Percentiles rank a stretch among this genome's conserved stretches.
phyloP scores from a whole-genome alignment of 108 stramenopile species.

The Ochromonas danica region DNA sequence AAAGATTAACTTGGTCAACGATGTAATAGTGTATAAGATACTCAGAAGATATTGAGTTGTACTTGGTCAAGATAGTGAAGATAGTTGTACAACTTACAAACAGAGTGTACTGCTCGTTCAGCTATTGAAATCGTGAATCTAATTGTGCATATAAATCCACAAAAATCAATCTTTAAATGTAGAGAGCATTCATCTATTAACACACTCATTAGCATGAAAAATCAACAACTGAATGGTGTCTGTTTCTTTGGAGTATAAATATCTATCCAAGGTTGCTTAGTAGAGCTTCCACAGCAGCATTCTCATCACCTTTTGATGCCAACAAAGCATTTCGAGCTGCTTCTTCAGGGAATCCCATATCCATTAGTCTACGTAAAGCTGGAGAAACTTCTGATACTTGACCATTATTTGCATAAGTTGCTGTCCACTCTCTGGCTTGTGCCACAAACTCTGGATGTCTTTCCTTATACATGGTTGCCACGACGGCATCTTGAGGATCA shows the following conservation, averaged over 20 bases:
- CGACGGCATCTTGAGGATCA: constrained; percentile 89
- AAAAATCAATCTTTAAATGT: background rate
- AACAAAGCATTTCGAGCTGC: constrained; percentile 75
- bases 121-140: background rate
- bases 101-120: too few relatives aligned
- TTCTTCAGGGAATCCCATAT: constrained; percentile 90
- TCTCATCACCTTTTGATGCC: constrained; percentile 83
- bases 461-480: constrained; percentile 81
- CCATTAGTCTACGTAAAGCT: constrained; percentile 58
- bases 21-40: background rate
- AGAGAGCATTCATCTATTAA: background rate
- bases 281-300: constrained; percentile 76
- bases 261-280: constrained; percentile 39
- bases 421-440: constrained; percentile 89
- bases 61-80: too few relatives aligned
- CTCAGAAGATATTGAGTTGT: background rate
- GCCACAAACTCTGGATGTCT: constrained; percentile 71
- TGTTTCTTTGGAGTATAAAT: background rate
- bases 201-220: too few relatives aligned
- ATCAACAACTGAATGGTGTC: background rate
- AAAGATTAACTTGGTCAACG: background rate
- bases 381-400: background rate
- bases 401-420: constrained; percentile 69
- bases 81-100: too few relatives aligned
- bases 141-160: background rate